Base-by-base conservation (phyloP, 2,329 filamentous ascomycete genomes). In the Colletotrichum navitas region DNA sequence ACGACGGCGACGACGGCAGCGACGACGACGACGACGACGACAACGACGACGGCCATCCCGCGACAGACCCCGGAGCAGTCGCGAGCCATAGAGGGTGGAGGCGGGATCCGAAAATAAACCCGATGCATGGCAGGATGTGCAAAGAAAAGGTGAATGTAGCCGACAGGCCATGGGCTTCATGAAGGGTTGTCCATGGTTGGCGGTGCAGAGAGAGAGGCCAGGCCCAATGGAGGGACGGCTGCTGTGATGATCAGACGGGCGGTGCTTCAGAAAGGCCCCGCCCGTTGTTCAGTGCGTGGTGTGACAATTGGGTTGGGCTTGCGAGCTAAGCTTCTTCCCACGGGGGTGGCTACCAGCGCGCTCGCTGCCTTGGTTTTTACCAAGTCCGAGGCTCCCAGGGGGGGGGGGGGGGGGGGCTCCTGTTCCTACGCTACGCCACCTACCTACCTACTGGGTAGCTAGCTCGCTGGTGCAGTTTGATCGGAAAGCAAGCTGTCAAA, bases 401-500 rank as follows among this genome's bases (percentile, higher is more conserved):
- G 34, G 10, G 34, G 10, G 34, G 18, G 14, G n/a, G n/a, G n/a
- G n/a, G n/a, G n/a, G n/a, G n/a, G n/a, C n/a, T 51, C 41, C 12
- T 49, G 59, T 29, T 26, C 59, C 45, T 29, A 14, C 8, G 10
- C 41, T 21, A 41, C 12, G 39, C 4, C 18, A 16, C 39, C 14
- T 41, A 41, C 14, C 39, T 41, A 18, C 39, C 39, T 16, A 12
- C 39, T 16, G 2, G 14, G 18, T 21, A 43, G 16, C 41, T n/a
- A 10, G 59, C n/a, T 47, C 52, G n/a, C 36, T 61, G 26, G 36
- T 61, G 54, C 59, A 41, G 65, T 55, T 63, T 68, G 69, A 64
- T 71, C 59, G 54, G 59, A 72, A 65, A 52, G 59, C 59, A 64
- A 60, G 54, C 55, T 69, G 69, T 64, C 69, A 69, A 72, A 72